Percentiles rank a stretch among this genome's conserved stretches.
phyloP scores from a whole-genome alignment of 768 basidiomycete genomes.

The Rhodotorula diobovata region DNA sequence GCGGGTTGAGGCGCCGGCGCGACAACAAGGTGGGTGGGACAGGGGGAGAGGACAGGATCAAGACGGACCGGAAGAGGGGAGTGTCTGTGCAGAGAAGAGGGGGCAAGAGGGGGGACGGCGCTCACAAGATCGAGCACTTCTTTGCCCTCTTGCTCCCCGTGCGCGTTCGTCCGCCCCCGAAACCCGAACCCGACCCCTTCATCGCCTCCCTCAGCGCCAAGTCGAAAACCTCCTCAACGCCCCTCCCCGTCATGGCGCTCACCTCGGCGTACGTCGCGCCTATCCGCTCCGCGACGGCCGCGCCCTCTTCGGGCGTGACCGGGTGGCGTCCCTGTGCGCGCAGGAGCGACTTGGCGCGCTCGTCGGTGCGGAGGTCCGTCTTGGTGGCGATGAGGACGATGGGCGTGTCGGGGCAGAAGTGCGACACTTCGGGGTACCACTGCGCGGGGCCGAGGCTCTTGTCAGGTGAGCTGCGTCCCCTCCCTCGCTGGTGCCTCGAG shows the following conservation, averaged over 20 bases:
- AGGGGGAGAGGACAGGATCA: no score
- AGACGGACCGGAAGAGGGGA: not conserved
- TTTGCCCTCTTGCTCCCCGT: conserved; percentile 1
- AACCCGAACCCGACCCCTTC: conserved; percentile 61
- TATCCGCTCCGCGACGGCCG: conserved; percentile 80
- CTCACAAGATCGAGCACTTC: conserved; percentile 33
- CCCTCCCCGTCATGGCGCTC: conserved; percentile 82
- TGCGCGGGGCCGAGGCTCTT: conserved; percentile 46
- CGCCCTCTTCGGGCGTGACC: conserved; percentile 75
- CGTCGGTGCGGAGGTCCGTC: conserved; percentile 80
- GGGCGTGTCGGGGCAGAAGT: conserved; percentile 85
- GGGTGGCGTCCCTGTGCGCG: conserved; percentile 71
- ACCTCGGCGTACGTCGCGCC: conserved; percentile 85
- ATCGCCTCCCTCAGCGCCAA: conserved; percentile 80
- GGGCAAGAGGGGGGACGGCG: not conserved
- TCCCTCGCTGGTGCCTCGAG: not conserved
- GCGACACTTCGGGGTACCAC: conserved; percentile 91
- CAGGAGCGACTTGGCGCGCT: conserved; percentile 78
- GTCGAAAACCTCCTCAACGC: conserved; percentile 87
- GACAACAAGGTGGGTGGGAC: no score
- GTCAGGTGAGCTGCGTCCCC: not conserved
- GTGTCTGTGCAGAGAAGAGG: conserved; percentile 9
- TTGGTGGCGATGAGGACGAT: conserved; percentile 90
- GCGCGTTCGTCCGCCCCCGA: conserved; percentile 49
- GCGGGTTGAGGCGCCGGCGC: no score